Evolutionary conservation across 2,329 filamentous ascomycete genomes (phyloP), one percentile per base, ranked within the genome.

Genomic region (Cytospora mali): DNA sequence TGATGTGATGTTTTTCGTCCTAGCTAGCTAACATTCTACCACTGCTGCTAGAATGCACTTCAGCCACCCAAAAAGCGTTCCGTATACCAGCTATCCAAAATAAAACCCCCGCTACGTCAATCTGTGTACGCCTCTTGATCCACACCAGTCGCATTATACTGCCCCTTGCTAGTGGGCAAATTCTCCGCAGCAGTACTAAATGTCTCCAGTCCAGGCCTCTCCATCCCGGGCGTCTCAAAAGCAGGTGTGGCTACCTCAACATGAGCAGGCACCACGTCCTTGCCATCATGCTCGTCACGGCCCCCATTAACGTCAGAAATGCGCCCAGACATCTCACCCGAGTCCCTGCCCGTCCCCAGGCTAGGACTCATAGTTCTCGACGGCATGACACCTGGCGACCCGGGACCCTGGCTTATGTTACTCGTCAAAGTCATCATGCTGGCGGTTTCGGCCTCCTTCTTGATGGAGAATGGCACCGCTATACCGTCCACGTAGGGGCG

Each of bases 391-490:
- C 72, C 71, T 4, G 64, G 54, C 5, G 64, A 56, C 23, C 66
- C 73, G 23, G 72, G 75, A 5, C 70, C 70, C 14, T 71, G 73
- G 5, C 75, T 74, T 23, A 69, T 65, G 6, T 72, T 69, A 11
- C 83, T 85, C 39, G 80, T 77, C 23, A 92, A 74, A 0, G 89
- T 92, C 58, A 88, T 76, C 82, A 89, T 91, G 75, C 88, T 92
- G 0, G 88, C 88, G 21, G 86, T 89, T 4, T 85, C 83, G 2
- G 84, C 83, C 13, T 89, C 82, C 67, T 83, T 83, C 58, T 83
- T 82, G 16, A 93, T 73, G 62, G 84, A 89, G 70, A 93, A 93
- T 0, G 90, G 90, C 68, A 91, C 83, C 0, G 90, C 89, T 28
- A 92, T 84, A 0, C 89, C 88, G 23, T 85, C 86, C 6, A 90